These are phyloP conservation scores for Aechmea fasciata DNA, from an alignment of 176 grass and related monocot species.

Conservation along the genomic window DNA sequence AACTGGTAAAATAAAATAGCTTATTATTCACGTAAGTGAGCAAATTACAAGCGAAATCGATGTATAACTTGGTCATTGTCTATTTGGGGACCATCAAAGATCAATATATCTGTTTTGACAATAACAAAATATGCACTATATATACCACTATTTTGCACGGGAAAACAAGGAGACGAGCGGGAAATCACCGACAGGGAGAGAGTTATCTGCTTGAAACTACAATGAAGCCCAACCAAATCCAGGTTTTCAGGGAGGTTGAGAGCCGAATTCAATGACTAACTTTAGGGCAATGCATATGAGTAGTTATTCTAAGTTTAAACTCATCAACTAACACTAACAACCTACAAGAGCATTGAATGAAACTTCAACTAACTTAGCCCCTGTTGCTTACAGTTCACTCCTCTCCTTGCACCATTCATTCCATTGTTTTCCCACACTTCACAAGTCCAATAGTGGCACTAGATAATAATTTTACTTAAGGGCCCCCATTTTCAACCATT, in stretches of 20 bases:
- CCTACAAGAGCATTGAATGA: constrained; percentile 27
- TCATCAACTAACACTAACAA: constrained; percentile 17
- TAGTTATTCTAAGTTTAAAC: constrained; percentile 19
- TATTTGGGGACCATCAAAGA: too few species aligned
- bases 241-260: constrained; percentile 31
- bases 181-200: constrained; percentile 1
- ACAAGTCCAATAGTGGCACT: constrained; percentile 38
- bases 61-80: too few species aligned
- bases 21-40: too few species aligned
- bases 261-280: background rate
- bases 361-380: background rate
- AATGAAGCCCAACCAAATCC: constrained; percentile 35
- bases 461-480: constrained; percentile 11
- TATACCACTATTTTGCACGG: too few species aligned
- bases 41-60: too few species aligned
- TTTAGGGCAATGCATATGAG: constrained; percentile 11
- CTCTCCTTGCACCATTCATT: background rate
- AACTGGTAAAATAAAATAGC: too few species aligned
- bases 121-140: too few species aligned
- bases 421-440: constrained; percentile 25
- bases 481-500: constrained; percentile 1
- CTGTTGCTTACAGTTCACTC: constrained; percentile 43
- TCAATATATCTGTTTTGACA: too few species aligned
- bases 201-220: constrained; percentile 25
- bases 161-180: too few species aligned